Percentiles rank a stretch among this genome's conserved stretches.
phyloP scores from a whole-genome alignment of 345 rosid species.

The Eutrema heterophyllum region DNA sequence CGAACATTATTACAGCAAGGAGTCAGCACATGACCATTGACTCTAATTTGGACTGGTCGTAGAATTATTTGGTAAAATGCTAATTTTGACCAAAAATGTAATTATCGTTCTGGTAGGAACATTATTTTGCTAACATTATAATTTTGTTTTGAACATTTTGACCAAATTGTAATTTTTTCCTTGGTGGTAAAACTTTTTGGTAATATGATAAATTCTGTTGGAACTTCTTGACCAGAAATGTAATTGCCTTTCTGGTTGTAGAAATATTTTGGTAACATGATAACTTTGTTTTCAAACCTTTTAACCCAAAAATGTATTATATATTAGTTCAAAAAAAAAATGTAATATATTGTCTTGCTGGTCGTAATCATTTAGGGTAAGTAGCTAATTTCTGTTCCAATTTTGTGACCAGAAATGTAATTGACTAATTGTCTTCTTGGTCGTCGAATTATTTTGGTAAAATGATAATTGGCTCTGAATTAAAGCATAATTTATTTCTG shows the following conservation, averaged over 20 bases:
- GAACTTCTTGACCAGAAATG: background rate
- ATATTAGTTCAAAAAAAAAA: too few relatives aligned
- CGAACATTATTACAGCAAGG: too few relatives aligned
- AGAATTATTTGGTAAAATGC: too few relatives aligned
- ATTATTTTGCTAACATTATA: background rate
- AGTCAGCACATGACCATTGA: too few relatives aligned
- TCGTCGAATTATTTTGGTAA: background rate
- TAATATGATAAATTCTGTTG: background rate
- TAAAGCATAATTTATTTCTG: background rate
- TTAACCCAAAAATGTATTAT: too few relatives aligned
- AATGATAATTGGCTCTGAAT: background rate
- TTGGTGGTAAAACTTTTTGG: background rate
- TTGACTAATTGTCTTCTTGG: background rate
- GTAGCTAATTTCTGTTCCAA: background rate
- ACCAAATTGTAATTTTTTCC: background rate
- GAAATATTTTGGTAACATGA: background rate
- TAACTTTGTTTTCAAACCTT: too few relatives aligned
- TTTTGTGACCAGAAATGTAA: background rate
- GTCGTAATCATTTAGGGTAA: background rate
- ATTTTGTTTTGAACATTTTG: background rate
- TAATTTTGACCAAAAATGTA: background rate
- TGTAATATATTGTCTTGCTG: too few relatives aligned
- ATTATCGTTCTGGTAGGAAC: background rate
- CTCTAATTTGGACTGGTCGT: too few relatives aligned
- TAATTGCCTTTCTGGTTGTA: background rate